phyloP scores from a whole-genome alignment of 1,139 yeast species.

The Saccharomycopsis phalli region DNA sequence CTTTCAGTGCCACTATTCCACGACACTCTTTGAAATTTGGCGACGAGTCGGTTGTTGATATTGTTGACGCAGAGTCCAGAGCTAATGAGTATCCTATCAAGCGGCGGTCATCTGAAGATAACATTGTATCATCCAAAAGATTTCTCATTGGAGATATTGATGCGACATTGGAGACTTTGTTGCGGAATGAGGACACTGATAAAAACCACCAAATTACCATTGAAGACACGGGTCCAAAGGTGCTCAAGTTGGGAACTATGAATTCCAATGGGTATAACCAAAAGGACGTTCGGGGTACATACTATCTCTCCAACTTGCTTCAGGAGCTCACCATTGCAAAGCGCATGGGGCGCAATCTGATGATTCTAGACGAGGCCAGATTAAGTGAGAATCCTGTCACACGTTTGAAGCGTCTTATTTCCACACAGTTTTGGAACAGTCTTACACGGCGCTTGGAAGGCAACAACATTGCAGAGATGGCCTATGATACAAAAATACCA shows the following conservation, averaged over 20 bases:
- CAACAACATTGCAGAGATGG: constrained; percentile 55
- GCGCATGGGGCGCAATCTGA: constrained; percentile 65
- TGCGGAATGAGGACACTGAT: constrained; percentile 81
- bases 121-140: constrained; percentile 35
- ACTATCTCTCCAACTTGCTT: constrained; percentile 77
- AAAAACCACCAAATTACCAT: constrained; percentile 80
- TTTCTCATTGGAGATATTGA: constrained; percentile 74
- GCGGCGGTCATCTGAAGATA: constrained; percentile 67
- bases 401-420: constrained; percentile 65
- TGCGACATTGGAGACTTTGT: constrained; percentile 56
- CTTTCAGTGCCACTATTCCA: constrained; percentile 30
- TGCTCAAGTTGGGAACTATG: constrained; percentile 70
- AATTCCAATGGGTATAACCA: constrained; percentile 74
- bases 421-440: constrained; percentile 73
- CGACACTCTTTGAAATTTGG: constrained; percentile 2
- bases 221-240: constrained; percentile 92
- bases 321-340: constrained; percentile 89
- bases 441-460: constrained; percentile 67
- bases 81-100: constrained; percentile 24
- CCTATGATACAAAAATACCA: constrained; percentile 69
- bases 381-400: constrained; percentile 83
- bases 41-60: constrained; percentile 21
- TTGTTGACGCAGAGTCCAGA: constrained; percentile 24
- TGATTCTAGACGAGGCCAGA: constrained; percentile 75
- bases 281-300: constrained; percentile 76